Evolutionary conservation across 2,329 filamentous ascomycete species (phyloP).

Genomic region (Dothistroma septosporum): DNA sequence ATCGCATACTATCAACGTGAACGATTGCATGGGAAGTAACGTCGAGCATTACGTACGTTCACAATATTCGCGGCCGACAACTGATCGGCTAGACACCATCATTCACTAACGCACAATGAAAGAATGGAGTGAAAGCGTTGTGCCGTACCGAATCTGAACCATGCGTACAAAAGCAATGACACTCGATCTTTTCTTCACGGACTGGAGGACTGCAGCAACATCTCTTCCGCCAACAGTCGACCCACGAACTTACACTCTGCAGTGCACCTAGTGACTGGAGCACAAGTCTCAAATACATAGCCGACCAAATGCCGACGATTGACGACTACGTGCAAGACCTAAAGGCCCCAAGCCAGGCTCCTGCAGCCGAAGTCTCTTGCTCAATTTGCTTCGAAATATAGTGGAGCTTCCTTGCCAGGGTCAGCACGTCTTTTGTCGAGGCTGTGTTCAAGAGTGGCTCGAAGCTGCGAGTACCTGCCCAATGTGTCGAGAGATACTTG

Average conservation of each 20-base stretch:
- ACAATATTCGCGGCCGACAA: background rate
- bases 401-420: background rate
- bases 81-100: background rate
- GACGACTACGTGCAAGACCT: background rate
- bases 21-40: no score
- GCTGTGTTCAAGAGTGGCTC: background rate
- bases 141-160: background rate
- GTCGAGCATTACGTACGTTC: no score
- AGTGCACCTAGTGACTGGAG: background rate
- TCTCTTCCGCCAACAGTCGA: background rate
- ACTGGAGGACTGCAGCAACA: background rate
- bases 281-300: background rate
- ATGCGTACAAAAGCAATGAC: background rate
- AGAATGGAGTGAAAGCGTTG: background rate
- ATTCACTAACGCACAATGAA: background rate
- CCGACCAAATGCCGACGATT: background rate
- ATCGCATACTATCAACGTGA: no score
- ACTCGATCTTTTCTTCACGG: background rate
- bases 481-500: background rate
- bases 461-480: background rate
- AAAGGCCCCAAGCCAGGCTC: background rate
- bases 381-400: background rate
- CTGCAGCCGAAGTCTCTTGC: background rate
- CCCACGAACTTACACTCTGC: background rate
- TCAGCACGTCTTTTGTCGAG: background rate